Evolutionary conservation across 164 flowering plant species (phyloP), one percentile per base, ranked within the genome.

Genomic region (Taxillus chinensis): DNA sequence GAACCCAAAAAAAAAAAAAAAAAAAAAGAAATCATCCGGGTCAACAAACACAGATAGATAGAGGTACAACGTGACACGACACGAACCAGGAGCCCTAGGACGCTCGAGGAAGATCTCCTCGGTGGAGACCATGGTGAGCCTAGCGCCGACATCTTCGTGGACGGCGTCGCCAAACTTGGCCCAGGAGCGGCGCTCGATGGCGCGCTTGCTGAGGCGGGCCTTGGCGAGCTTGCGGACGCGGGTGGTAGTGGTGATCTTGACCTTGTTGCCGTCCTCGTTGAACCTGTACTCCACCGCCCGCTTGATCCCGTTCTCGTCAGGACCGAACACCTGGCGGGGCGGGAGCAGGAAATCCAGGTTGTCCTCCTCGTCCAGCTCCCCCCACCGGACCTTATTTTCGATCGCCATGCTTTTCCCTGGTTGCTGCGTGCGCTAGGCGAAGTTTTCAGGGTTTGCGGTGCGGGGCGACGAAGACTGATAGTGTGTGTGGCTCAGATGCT

Each of bases 111-210:
- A 16, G 67, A 91, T 86, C 72, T 91, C 96, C 50, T 91, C 97
- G 4, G 92, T 87, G 61, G 95, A 86, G 41, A 86, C 90, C 89
- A 90, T 83, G 59, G 97, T 86, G 15, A 87, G 86, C 9, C 86
- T 60, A 17, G 67, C 64, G 8, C 86, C 84, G 9, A 77, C 83
- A 41, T 87, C 95, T 65, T 84, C 92, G 10, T 70, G 79, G 2
- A 83, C 90, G 9, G 86, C 95, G 54, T 86, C 93, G 8, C 97
- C 97, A 48, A 90, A 90, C 71, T 88, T 88, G 14, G 81, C 59
- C 97, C 98, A 89, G 3, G 79, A 68, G 5, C 98, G 75, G 8
- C 98, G 75, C 80, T 92, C 90, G 0, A 89, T 27, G 4, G 98
- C 96, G 5, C 82, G 74, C 64, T 88, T 90, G 72, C 83, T 86